phyloP scores from a whole-genome alignment of 768 basidiomycete species.

The Boletus tylopilopsis region DNA sequence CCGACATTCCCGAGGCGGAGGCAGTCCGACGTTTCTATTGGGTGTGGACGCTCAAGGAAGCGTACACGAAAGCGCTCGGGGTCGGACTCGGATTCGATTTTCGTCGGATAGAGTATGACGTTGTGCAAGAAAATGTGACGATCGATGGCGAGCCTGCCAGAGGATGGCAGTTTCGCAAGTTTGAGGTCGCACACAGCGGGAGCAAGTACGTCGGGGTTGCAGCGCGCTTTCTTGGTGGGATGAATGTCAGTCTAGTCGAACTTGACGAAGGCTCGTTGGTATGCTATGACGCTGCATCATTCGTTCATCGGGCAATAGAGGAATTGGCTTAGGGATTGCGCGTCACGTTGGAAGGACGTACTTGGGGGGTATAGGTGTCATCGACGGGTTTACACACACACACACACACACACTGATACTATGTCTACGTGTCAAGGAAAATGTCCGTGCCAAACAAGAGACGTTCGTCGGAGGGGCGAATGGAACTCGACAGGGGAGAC shows the following conservation, averaged over 20 bases:
- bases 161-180: constrained; percentile 70
- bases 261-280: constrained; percentile 38
- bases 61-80: constrained; percentile 86
- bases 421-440: constrained; percentile 20
- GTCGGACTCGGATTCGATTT: constrained; percentile 82
- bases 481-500: constrained; percentile 37
- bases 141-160: constrained; percentile 54
- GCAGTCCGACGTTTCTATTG: constrained; percentile 66
- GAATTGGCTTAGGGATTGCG: constrained; percentile 30
- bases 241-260: constrained; percentile 30
- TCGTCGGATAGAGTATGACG: constrained; percentile 68
- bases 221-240: constrained; percentile 55
- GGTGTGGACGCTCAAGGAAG: constrained; percentile 91
- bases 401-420: not conserved
- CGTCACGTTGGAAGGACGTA: constrained; percentile 15
- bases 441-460: constrained; percentile 29
- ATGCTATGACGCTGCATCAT: constrained; percentile 44
- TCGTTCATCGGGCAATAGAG: constrained; percentile 46
- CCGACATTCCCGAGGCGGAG: constrained; percentile 43
- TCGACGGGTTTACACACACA: constrained; percentile 7
- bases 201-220: constrained; percentile 65
- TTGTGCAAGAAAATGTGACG: constrained; percentile 44
- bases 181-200: constrained; percentile 45
- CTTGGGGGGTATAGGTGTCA: constrained; percentile 14
- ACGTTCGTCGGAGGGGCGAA: constrained; percentile 28